Percentiles rank a stretch among this genome's conserved stretches.
Conservation (phyloP, 495 filamentous ascomycete species). For the Penicillium coffeae region DNA sequence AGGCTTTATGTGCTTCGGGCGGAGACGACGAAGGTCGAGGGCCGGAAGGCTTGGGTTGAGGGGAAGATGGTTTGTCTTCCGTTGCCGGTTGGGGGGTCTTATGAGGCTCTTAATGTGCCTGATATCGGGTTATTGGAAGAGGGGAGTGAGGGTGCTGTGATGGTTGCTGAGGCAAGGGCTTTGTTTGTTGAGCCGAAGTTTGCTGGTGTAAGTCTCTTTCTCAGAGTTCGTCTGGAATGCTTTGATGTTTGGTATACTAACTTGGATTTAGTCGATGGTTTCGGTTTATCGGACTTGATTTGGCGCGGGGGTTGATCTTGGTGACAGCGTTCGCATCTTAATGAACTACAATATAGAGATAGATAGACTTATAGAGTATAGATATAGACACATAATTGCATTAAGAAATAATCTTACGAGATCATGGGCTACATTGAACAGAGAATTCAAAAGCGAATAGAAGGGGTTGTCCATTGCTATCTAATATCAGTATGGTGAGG, state of each 20-base stretch:
- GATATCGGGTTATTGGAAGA: slow-evolving; percentile 21
- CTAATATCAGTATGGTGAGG: slow-evolving; percentile 29
- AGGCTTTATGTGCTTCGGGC: slow-evolving; percentile 60
- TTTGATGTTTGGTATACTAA: background rate
- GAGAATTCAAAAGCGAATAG: background rate
- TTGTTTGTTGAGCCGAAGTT: slow-evolving; percentile 86
- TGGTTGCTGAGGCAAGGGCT: slow-evolving; percentile 73
- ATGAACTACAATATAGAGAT: background rate
- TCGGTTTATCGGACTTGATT: slow-evolving; percentile 32
- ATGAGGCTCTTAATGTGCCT: background rate
- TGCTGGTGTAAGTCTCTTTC: slow-evolving; percentile 53
- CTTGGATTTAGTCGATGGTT: slow-evolving; percentile 33
- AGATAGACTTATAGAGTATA: slow-evolving; percentile 1
- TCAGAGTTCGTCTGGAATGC: background rate
- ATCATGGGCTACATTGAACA: background rate
- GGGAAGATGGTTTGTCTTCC: slow-evolving; percentile 31
- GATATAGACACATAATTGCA: background rate
- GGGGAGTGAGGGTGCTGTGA: slow-evolving; percentile 50
- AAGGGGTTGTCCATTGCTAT: slow-evolving; percentile 34
- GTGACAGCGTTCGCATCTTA: background rate
- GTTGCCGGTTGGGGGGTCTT: slow-evolving; percentile 8
- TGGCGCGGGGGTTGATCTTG: too few relatives aligned
- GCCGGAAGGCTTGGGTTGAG: slow-evolving; percentile 41
- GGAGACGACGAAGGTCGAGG: slow-evolving; percentile 39
- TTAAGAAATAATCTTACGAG: background rate